phyloP scores from a whole-genome alignment of 2,329 filamentous ascomycete genomes.

The Botrytis hyacinthi region DNA sequence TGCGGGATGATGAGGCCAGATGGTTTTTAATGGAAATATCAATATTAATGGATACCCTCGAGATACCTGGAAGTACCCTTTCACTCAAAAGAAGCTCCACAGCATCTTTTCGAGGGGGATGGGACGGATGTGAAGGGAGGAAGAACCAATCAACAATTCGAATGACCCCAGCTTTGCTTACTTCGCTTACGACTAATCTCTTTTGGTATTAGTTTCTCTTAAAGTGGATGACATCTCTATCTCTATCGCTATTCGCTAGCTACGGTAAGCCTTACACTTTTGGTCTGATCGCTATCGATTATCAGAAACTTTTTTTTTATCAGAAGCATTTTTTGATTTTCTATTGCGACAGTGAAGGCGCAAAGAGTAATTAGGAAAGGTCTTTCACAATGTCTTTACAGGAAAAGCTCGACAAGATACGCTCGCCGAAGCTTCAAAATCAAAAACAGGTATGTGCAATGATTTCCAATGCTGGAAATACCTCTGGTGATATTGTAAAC shows the following conservation, averaged over 20 bases:
- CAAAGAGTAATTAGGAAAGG: conserved; percentile 31
- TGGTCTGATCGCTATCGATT: conserved; percentile 27
- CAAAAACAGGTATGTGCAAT: conserved; percentile 72
- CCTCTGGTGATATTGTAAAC: conserved; percentile 14
- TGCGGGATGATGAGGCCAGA: conserved; percentile 14
- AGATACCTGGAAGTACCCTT: background rate
- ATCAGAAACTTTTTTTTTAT: conserved; percentile 24
- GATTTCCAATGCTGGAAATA: conserved; percentile 19
- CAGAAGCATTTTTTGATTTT: conserved; percentile 22
- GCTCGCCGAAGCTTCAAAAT: conserved; percentile 92
- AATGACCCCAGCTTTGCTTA: background rate
- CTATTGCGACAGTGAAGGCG: conserved; percentile 28
- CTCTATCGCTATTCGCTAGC: background rate
- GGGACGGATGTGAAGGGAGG: background rate
- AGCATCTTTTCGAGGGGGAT: background rate
- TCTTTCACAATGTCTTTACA: conserved; percentile 59
- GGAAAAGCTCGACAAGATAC: conserved; percentile 96
- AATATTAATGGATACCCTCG: background rate
- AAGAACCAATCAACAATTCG: background rate
- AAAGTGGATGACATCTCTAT: background rate
- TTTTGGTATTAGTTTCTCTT: background rate
- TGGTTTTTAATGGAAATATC: background rate
- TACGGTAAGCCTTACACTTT: conserved; percentile 22
- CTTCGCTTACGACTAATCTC: background rate
- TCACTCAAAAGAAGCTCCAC: background rate